Base-by-base conservation (phyloP, 805 yeast species). In the Kodamaea jinghongensis region DNA sequence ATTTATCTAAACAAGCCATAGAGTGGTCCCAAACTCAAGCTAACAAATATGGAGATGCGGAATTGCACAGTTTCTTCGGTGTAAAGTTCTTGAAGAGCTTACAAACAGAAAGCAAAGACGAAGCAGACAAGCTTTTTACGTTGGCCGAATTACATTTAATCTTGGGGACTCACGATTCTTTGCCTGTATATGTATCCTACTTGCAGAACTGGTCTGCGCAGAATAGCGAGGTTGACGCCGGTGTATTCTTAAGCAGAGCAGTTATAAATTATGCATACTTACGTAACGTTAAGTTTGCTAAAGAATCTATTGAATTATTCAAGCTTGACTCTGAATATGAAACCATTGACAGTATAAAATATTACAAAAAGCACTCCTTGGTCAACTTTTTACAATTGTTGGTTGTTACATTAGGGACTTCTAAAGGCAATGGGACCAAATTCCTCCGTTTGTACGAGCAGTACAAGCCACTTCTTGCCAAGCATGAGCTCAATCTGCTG, bases 111-210 rank as follows among this genome's bases (percentile, higher is more conserved):
- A 42, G 35, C n/a, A 39, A 42, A 17, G 39, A 46, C 5, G 62
- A 54, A 7, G 62, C 57, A n/a, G 60, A 54, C 39, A 77, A 74
- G 35, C 52, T 73, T 41, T 74, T 73, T 26, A 73, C 78, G 40
- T 81, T 79, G 40, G 86, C 90, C n/a, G 95, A 86, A 60, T 72
- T 78, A 52, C 85, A 83, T 53, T 67, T 86, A 46, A 64, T 86
- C 10, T 65, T 81, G 46, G 95, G 95, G 1, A 80, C 83, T 5
- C 61, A 66, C 36, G 80, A 76, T 39, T 72, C 76, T 2, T 51
- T 69, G 27, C 64, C 70, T 2, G 42, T 47, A 6, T 70, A 70
- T 41, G 58, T 61, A 0, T 66, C 72, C 39, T 76, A 78, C 52
- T 66, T 79, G 51, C 68, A 61, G 36, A 62, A 68, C 6, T 70